Percentiles rank a stretch among this genome's conserved stretches.
Conservation (phyloP, 805 yeast species). For the Nakazawaea wyomingensis region DNA sequence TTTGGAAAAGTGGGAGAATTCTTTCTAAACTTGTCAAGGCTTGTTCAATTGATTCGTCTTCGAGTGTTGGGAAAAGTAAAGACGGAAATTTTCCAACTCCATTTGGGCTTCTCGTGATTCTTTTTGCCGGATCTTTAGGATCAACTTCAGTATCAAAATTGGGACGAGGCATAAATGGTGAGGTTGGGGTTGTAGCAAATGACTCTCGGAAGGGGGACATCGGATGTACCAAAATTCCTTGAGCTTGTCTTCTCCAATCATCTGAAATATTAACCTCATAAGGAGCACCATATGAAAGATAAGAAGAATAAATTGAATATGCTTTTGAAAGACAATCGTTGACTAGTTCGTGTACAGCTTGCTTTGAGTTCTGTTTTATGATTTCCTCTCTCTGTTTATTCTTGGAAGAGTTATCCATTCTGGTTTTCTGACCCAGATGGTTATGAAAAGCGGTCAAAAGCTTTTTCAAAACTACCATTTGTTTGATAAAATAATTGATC, state of each 20-base stretch:
- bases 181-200: slow-evolving; percentile 8
- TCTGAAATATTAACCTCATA: slow-evolving; percentile 67
- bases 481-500: slow-evolving; percentile 42
- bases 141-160: background rate
- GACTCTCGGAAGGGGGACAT: slow-evolving; percentile 26
- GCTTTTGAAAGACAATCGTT: slow-evolving; percentile 56
- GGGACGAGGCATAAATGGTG: background rate
- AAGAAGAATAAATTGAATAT: slow-evolving; percentile 61
- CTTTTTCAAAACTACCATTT: slow-evolving; percentile 37
- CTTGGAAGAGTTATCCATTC: no score
- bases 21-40: slow-evolving; percentile 30
- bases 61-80: no score
- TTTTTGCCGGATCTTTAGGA: no score
- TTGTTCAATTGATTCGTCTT: background rate
- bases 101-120: no score
- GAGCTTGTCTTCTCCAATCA: slow-evolving; percentile 38
- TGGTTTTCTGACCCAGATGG: slow-evolving; percentile 3
- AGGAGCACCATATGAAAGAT: slow-evolving; percentile 61
- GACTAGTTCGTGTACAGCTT: slow-evolving; percentile 37
- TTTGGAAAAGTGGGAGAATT: slow-evolving; percentile 39
- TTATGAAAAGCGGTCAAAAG: slow-evolving; percentile 26
- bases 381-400: background rate
- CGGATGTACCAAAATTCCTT: slow-evolving; percentile 33
- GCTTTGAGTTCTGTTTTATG: slow-evolving; percentile 16
- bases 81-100: no score